Conservation (phyloP, 257 asterid genomes). For the Solanum corneliomulleri region DNA sequence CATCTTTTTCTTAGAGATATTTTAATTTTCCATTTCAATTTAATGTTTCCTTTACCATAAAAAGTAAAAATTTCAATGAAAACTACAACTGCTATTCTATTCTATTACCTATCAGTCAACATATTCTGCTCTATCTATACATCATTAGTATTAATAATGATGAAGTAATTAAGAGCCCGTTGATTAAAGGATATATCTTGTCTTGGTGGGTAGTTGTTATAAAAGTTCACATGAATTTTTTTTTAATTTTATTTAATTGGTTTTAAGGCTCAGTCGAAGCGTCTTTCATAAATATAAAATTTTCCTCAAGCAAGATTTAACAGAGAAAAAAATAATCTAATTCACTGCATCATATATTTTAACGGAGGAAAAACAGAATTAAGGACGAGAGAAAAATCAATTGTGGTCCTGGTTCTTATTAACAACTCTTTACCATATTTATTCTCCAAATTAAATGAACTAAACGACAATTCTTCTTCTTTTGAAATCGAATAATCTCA, state of each 20-base stretch:
- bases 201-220: neutral
- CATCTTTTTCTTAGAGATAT: neutral
- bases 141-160: neutral
- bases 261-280: too few species aligned
- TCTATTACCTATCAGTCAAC: neutral
- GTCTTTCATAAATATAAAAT: too few species aligned
- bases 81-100: neutral
- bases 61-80: neutral
- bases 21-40: neutral
- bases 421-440: neutral
- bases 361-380: neutral
- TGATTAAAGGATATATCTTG: neutral
- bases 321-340: neutral
- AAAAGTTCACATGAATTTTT: neutral
- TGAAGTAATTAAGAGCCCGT: slow-evolving; percentile 2
- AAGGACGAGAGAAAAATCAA: neutral
- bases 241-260: too few species aligned
- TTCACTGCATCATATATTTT: neutral
- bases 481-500: neutral
- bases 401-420: slow-evolving; percentile 1
- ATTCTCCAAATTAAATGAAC: neutral
- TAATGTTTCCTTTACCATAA: neutral
- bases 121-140: neutral
- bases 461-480: neutral
- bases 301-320: too few species aligned